Evolutionary conservation across 768 basidiomycete genomes (phyloP).

Genomic region (Mrakia gelida): DNA sequence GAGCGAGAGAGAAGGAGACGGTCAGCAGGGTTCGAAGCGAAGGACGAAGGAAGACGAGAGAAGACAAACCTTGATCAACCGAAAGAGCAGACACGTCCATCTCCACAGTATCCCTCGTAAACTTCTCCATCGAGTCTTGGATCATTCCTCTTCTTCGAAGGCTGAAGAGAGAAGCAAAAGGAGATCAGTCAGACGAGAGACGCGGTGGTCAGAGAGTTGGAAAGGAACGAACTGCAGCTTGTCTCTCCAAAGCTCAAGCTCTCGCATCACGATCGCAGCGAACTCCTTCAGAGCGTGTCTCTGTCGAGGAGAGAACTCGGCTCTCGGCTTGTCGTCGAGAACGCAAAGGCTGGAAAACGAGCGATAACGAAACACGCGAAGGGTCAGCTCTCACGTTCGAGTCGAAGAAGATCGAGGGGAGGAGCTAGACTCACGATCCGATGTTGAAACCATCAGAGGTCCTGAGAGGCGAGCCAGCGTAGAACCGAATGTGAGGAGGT

Average conservation of each 20-base stretch:
- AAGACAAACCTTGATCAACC: constrained; percentile 40
- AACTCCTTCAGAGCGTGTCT: constrained; percentile 92
- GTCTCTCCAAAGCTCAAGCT: constrained; percentile 92
- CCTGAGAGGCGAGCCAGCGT: constrained; percentile 66
- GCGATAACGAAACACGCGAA: neutral
- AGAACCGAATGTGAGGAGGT: constrained; percentile 70
- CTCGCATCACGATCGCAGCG: constrained; percentile 88
- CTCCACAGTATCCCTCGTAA: constrained; percentile 89
- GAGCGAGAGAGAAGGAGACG: too few species aligned
- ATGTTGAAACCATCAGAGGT: constrained; percentile 81
- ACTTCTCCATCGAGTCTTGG: constrained; percentile 94
- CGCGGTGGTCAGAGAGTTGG: too few species aligned
- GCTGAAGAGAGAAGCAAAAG: constrained; percentile 14
- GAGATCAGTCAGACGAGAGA: neutral
- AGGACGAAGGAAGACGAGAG: too few species aligned
- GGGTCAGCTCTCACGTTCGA: neutral
- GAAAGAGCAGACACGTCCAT: constrained; percentile 59
- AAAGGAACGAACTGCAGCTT: constrained; percentile 63
- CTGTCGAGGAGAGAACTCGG: constrained; percentile 82
- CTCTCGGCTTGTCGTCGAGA: constrained; percentile 73
- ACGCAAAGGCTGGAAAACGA: constrained; percentile 60
- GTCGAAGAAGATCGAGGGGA: neutral
- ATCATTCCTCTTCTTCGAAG: constrained; percentile 84
- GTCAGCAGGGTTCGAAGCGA: neutral
- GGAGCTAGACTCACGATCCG: constrained; percentile 5